Conservation (phyloP, 2,329 filamentous ascomycete species). For the Fusarium secorum region DNA sequence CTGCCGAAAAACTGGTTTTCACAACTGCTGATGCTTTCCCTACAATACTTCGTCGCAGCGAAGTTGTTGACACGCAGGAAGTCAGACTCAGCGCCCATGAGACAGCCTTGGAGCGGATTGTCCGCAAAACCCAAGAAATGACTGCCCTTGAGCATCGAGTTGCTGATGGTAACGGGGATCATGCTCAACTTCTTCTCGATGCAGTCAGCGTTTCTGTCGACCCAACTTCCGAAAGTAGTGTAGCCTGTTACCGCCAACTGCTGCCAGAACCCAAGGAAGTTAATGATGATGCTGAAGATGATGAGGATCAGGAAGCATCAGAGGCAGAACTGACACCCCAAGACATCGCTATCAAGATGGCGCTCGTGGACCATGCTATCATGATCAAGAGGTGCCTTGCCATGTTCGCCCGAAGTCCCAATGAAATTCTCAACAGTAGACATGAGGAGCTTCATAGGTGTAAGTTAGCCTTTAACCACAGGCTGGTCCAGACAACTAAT, state of each 20-base stretch:
- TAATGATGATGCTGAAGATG: slow-evolving; percentile 51
- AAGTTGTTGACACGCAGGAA: slow-evolving; percentile 76
- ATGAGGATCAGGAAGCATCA: slow-evolving; percentile 52
- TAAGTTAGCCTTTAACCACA: slow-evolving; percentile 54
- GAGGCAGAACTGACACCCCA: slow-evolving; percentile 64
- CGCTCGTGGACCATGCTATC: slow-evolving; percentile 87
- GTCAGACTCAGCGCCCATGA: slow-evolving; percentile 77
- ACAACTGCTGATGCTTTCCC: slow-evolving; percentile 87
- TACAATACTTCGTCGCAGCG: slow-evolving; percentile 86
- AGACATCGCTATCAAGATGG: slow-evolving; percentile 82
- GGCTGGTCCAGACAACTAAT: slow-evolving; percentile 25
- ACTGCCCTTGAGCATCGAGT: slow-evolving; percentile 77
- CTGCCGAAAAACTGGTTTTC: slow-evolving; percentile 84
- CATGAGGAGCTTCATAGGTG: slow-evolving; percentile 69
- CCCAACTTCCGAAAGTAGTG: slow-evolving; percentile 75
- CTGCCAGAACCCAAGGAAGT: slow-evolving; percentile 62
- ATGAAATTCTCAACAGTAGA: slow-evolving; percentile 63
- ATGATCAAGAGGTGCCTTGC: slow-evolving; percentile 83
- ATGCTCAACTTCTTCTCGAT: slow-evolving; percentile 74
- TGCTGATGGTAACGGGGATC: slow-evolving; percentile 74
- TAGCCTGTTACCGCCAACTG: slow-evolving; percentile 79
- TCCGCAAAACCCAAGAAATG: slow-evolving; percentile 90
- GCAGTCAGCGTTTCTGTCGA: slow-evolving; percentile 81
- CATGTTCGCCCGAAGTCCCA: slow-evolving; percentile 70
- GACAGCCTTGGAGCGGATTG: slow-evolving; percentile 89